Evolutionary conservation across 441 rosid genomes (phyloP).

Genomic region (Gossypium schwendimanii): DNA sequence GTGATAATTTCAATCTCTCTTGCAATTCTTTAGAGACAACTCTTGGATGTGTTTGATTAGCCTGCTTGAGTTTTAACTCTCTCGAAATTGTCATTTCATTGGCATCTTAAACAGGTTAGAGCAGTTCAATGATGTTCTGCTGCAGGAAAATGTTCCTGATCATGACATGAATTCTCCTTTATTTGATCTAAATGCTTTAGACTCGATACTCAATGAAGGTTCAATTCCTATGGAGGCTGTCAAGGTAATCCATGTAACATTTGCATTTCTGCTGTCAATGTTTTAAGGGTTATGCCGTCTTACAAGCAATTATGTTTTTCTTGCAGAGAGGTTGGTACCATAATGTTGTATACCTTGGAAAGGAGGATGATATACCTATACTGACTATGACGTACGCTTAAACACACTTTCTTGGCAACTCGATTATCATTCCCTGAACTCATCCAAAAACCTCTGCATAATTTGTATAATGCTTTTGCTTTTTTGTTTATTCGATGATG

Average conservation of each 20-base stretch:
- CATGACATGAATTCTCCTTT: slow-evolving; percentile 36
- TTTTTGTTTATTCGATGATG: neutral
- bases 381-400: slow-evolving; percentile 72
- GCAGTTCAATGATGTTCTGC: slow-evolving; percentile 85
- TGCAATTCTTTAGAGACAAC: neutral
- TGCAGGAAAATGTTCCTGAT: slow-evolving; percentile 54
- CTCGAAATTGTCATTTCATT: neutral
- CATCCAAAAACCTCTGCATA: neutral
- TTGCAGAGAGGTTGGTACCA: slow-evolving; percentile 70
- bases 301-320: neutral
- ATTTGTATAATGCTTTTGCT: neutral
- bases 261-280: slow-evolving; percentile 2
- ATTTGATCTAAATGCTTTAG: slow-evolving; percentile 46
- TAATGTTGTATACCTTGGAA: slow-evolving; percentile 66
- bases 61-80: neutral
- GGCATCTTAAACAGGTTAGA: slow-evolving; percentile 53
- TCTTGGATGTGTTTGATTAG: neutral
- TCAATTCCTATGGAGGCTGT: slow-evolving; percentile 49
- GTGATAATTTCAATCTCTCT: neutral
- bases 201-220: slow-evolving; percentile 30
- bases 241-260: slow-evolving; percentile 36
- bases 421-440: neutral
- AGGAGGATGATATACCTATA: slow-evolving; percentile 49
- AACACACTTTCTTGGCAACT: neutral
- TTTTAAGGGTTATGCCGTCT: neutral